Evolutionary conservation across 2,329 filamentous ascomycete species (phyloP), one percentile per base, ranked within the genome.

Genomic region (Chrysoporthe deuterocubensis): DNA sequence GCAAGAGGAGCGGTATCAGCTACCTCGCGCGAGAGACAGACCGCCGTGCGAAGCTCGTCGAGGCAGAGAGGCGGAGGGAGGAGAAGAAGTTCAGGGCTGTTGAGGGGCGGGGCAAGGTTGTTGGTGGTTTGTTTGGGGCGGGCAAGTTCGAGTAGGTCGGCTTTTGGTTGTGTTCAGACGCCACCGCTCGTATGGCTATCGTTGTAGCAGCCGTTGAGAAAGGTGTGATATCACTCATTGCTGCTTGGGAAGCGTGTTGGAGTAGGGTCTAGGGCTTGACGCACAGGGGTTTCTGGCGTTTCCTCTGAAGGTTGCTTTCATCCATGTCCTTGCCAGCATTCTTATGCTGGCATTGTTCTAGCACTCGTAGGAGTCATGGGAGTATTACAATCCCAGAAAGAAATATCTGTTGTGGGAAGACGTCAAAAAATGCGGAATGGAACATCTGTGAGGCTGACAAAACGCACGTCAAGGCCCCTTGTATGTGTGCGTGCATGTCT

Each of bases 21-120:
- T 87, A 84, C 69, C 87, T 90, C 71, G 86, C 86, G 9, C 79
- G 87, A 40, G 87, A 89, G 77, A 87, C 79, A 64, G 88, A 89
- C 76, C 80, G 85, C 64, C 79, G 81, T 62, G 85, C 85, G 16
- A 82, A 82, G 69, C 75, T 89, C 62, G 81, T 83, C 43, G 85
- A 89, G 77, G 84, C 77, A 60, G 87, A 90, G 79, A 82, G 82
- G 74, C 81, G 85, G 74, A 81, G 88, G 69, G 84, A 89, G 79
- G 83, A 83, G 75, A 86, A 79, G 77, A 87, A 86, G 80, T 82
- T 82, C 65, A 84, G 83, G 75, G 87, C 86, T 0, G 87, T 84
- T 0, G 85, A 87, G 78, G 84, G 79, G 62, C 80, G 89, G 74
- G 79, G 84, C 40, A 84, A 85, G 71, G 82, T 82, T 18, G 86